Evolutionary conservation across 2,329 filamentous ascomycete genomes (phyloP).

Genomic region (Lecanosticta acicola): DNA sequence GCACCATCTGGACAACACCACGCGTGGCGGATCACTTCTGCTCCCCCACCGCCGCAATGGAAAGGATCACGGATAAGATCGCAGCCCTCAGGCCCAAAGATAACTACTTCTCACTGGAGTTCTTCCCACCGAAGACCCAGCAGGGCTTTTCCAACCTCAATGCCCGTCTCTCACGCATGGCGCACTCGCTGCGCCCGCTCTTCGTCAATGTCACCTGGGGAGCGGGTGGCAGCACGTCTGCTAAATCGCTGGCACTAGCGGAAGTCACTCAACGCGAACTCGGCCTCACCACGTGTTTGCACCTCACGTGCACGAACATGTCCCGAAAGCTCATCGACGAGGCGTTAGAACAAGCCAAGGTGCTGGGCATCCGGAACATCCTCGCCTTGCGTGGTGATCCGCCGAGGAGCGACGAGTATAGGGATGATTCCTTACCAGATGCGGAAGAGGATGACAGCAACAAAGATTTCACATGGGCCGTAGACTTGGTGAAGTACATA

Average conservation of each 20-base stretch:
- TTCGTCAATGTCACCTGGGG: constrained; percentile 99
- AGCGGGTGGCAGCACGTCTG: constrained; percentile 84
- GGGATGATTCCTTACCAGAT: constrained; percentile 53
- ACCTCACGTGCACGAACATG: constrained; percentile 98
- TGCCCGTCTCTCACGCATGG: constrained; percentile 90
- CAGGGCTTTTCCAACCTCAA: constrained; percentile 95
- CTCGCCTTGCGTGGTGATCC: constrained; percentile 87
- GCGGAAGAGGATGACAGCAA: constrained; percentile 58
- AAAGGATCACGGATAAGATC: constrained; percentile 80
- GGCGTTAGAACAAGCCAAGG: constrained; percentile 84
- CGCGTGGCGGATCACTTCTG: constrained; percentile 7
- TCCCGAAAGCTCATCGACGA: constrained; percentile 78
- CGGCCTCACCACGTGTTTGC: constrained; percentile 87
- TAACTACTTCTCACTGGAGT: constrained; percentile 93
- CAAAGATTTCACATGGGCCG: constrained; percentile 79
- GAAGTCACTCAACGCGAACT: constrained; percentile 92
- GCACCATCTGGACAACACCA: constrained; percentile 4
- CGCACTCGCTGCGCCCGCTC: constrained; percentile 78
- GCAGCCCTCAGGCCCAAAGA: constrained; percentile 75
- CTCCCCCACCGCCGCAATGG: constrained; percentile 4
- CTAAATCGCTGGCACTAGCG: constrained; percentile 86
- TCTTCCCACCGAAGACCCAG: constrained; percentile 95
- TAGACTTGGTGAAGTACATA: constrained; percentile 88
- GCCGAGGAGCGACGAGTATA: constrained; percentile 82
- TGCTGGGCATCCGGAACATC: constrained; percentile 86